Base-by-base conservation (phyloP, 768 basidiomycete species). In the Russula abietina region DNA sequence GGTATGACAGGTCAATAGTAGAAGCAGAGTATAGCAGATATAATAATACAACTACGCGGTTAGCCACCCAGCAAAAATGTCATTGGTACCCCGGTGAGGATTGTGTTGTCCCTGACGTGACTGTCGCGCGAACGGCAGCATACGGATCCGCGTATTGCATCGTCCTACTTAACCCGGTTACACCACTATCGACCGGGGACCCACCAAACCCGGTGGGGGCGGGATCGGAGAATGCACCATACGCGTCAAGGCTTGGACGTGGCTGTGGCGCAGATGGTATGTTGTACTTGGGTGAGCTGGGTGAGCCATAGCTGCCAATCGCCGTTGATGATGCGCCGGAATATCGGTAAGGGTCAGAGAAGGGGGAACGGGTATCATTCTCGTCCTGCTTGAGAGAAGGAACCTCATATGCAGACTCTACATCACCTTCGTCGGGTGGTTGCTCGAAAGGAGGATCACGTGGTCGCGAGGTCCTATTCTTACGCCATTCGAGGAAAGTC, bases 101-200 rank as follows among this genome's bases (percentile, higher is more conserved):
- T 36, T 36, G 41, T 59, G 64, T 36, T 14, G 56, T 22, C 30
- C 24, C 39, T 33, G 57, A 43, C 26, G 55, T 32, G 30, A 75
- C 50, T 19, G 71, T 69, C 5, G 87, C 86, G 19, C 89, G 80
- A 39, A 93, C 89, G 12, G 87, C 87, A 14, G 90, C 88, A 70
- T 93, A 93, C 10, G 91, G 91, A 70, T 93, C 73, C 26, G 91
- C 91, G 69, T 93, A 91, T 72, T 94, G 91, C 93, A 96, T 94
- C 58, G 93, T 95, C 71, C 92, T 77, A 73, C 91, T 93, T 43
- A 93, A 77, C 30, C 84, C 81, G 19, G 83, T 14, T 19, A 9
- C 81, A 2, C 75, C 77, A 36, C 77, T 71, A 61, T 81, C 70
- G 11, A 74, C 62, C 17, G 79, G 69, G 2, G 68, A 64, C 30